A percentile compares a stretch with the other conserved stretches of the same genome.
phyloP scores from a whole-genome alignment of 257 asterid species.

The Solanum sejunctum region DNA sequence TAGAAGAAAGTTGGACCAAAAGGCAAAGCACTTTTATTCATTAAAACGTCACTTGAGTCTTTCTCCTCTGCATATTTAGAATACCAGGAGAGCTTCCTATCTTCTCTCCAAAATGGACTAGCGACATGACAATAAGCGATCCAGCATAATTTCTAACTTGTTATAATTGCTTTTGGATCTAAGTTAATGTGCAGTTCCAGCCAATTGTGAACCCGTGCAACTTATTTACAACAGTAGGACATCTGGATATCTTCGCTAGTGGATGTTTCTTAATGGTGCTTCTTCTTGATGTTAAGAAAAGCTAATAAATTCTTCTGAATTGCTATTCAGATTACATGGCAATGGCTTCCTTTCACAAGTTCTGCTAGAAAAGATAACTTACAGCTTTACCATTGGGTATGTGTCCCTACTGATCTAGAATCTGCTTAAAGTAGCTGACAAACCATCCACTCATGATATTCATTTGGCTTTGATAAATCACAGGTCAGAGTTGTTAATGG shows the following conservation, averaged over 20 bases:
- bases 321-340: slow-evolving; percentile 86
- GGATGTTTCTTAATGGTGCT: background rate
- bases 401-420: background rate
- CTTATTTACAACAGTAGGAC: background rate
- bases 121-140: background rate
- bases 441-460: background rate
- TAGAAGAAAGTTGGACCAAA: background rate
- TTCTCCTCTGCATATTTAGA: background rate
- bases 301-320: background rate
- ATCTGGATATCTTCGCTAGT: background rate
- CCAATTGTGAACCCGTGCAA: background rate
- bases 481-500: slow-evolving; percentile 97
- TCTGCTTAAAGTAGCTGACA: background rate
- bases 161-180: background rate
- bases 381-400: slow-evolving; percentile 95
- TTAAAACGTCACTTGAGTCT: background rate
- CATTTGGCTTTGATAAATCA: background rate
- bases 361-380: slow-evolving; percentile 83
- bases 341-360: slow-evolving; percentile 90
- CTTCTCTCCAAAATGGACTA: background rate
- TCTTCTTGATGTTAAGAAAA: background rate
- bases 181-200: background rate
- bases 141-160: background rate
- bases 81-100: background rate
- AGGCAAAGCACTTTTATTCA: background rate